Base-by-base conservation (phyloP, 2,329 filamentous ascomycete genomes). In the Cytospora paraplurivora region DNA sequence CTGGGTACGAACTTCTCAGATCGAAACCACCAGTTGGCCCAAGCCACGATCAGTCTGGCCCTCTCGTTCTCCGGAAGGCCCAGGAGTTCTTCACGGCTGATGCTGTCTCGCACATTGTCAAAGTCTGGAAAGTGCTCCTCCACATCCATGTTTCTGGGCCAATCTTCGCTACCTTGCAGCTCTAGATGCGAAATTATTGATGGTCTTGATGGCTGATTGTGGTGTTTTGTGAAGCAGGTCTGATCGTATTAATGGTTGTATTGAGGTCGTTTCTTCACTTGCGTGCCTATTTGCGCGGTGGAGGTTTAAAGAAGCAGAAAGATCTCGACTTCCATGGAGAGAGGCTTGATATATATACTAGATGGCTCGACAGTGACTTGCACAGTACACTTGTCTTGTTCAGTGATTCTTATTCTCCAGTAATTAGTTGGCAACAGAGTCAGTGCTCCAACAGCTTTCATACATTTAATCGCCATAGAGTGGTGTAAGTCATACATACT, bases 1-100 rank as follows among this genome's bases (percentile, higher is more conserved):
- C n/a, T n/a, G n/a, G n/a, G 44, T 7, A n/a, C 10, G 44, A 47
- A 47, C n/a, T 21, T 21, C 7, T 21, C 7, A 21, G 44, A 11
- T 21, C 44, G 44, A 5, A 47, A 47, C 44, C 44, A 47, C 44
- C 44, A 47, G 44, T 47, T 47, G 44, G 44, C n/a, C 44, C 44
- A 47, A 21, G 44, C 44, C n/a, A 47, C 44, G 12, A 47, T 47
- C 8, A 5, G 6, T 12, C n/a, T 19, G n/a, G 44, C 44, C 12
- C 44, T 47, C 2, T 47, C 44, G 12, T 21, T 1, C 8, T 47
- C n/a, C n/a, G 44, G 11, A 17, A 21, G 1, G 8, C n/a, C n/a
- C 12, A 11, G 5, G 8, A 47, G n/a, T 11, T 47, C 44, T 47
- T 21, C n/a, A 21, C 21, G 7, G 10, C 44, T 47, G n/a, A 47